These are phyloP conservation scores for Bocquillonia castaneifolia DNA, from an alignment of 441 rosid genomes.

Conservation along the genomic window DNA sequence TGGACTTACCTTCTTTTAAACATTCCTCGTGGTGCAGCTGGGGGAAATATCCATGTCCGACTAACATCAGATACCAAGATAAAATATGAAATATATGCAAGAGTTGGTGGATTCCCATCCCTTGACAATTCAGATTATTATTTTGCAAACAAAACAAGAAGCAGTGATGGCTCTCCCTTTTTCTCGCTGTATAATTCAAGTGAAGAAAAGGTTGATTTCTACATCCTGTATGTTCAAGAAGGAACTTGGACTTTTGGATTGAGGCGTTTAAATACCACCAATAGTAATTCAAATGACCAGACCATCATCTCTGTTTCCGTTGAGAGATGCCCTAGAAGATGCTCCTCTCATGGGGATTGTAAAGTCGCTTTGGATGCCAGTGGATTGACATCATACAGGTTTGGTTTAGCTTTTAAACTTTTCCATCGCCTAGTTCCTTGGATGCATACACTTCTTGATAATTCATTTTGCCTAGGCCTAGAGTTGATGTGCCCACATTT, in stretches of 20 bases:
- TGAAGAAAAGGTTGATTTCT: conserved; percentile 65
- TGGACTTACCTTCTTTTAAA: conserved; percentile 80
- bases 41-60: conserved; percentile 82
- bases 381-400: conserved; percentile 93
- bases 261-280: conserved; percentile 43
- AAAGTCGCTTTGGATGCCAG: conserved; percentile 72
- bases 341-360: conserved; percentile 83
- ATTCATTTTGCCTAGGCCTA: conserved; percentile 4
- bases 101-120: conserved; percentile 73
- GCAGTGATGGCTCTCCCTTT: conserved; percentile 50
- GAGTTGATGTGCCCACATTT: neutral
- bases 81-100: conserved; percentile 68
- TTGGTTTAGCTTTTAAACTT: neutral
- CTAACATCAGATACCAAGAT: conserved; percentile 48
- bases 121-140: conserved; percentile 70
- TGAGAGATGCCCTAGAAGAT: conserved; percentile 85
- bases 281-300: conserved; percentile 35
- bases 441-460: conserved; percentile 13
- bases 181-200: conserved; percentile 58
- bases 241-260: conserved; percentile 83
- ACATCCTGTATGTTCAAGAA: conserved; percentile 70
- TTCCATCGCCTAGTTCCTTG: neutral
- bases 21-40: conserved; percentile 83
- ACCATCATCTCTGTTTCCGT: conserved; percentile 70
- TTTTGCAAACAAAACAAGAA: conserved; percentile 61